Evolutionary conservation across 2,329 filamentous ascomycete species (phyloP), one percentile per base, ranked within the genome.

Genomic region (Clonostachys solani): DNA sequence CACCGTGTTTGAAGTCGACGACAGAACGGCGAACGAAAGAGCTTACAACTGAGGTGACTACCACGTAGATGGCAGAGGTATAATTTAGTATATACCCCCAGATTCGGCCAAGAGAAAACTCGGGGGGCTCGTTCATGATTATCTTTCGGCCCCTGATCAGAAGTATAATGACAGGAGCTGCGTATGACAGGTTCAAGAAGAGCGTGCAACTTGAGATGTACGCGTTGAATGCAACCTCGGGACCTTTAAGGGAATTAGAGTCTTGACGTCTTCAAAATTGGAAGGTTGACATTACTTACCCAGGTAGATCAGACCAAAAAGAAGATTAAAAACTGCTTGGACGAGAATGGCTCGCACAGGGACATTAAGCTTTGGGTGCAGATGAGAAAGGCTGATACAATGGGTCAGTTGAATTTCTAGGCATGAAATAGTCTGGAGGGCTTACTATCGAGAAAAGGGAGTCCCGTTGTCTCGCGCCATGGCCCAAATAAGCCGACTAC

Each of bases 391-490:
- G 46, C 23, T 29, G 23, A 9, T 29, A n/a, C 23, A 29, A 29
- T 10, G 8, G 23, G 23, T 29, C 23, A 29, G 23, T 29, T 29
- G 10, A 3, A 9, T 10, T 8, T 10, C 23, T 29, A 29, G 8
- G 23, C 23, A 29, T 29, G 23, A 3, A 29, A 3, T 4, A 29
- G 23, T 8, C 23, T 6, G 3, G 23, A 29, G 23, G 8, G 9
- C 23, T 29, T 29, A 29, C 23, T 59, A 65, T n/a, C 54, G 40
- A 33, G 59, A 61, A 46, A 60, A 66, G 3, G 64, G 53, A 7
- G 66, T 60, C 8, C 66, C 71, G 38, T 60, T 63, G 46, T 74
- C 74, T 45, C 73, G 64, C 6, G 74, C 74, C 62, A 77, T 74
- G 6, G 71, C 59, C 50, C 62, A 75, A 12, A 71, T 51, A 13